Evolutionary conservation across 306 rosid genomes (phyloP).

Genomic region (Dalbergia cultrata): DNA sequence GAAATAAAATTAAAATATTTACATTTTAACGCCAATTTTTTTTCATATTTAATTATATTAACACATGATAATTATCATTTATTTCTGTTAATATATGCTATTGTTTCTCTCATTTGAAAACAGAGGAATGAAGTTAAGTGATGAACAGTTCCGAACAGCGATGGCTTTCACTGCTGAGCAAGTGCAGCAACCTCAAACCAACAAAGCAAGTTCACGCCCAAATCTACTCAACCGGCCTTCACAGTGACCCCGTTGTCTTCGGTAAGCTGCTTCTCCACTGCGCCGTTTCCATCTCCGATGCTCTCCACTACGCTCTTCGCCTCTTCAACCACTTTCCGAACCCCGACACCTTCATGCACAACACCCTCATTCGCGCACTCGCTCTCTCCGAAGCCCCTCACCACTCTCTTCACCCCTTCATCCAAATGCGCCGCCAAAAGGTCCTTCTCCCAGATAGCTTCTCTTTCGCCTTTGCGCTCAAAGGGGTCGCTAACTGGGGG

Average conservation of each 20-base stretch:
- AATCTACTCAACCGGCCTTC: conserved; percentile 58
- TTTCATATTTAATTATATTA: background rate
- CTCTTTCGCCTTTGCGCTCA: conserved; percentile 78
- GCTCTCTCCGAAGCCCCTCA: conserved; percentile 63
- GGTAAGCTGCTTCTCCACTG: conserved; percentile 87
- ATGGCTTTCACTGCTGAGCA: conserved; percentile 57
- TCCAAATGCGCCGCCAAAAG: conserved; percentile 61
- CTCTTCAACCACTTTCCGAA: conserved; percentile 63
- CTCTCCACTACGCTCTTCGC: conserved; percentile 66
- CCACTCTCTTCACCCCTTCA: conserved; percentile 59
- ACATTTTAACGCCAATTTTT: background rate
- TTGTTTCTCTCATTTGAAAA: background rate
- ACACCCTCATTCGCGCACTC: conserved; percentile 77
- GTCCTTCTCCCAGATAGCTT: conserved; percentile 66
- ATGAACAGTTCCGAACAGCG: conserved; percentile 54
- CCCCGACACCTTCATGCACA: conserved; percentile 92
- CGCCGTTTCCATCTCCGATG: conserved; percentile 64
- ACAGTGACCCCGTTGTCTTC: conserved; percentile 56
- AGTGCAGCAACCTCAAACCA: conserved; percentile 59
- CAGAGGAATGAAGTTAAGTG: conserved; percentile 8
- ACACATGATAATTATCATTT: background rate
- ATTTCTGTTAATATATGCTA: background rate
- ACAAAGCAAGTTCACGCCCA: conserved; percentile 68
- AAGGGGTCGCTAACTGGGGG: conserved; percentile 69
- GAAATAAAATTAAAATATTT: background rate